These are phyloP conservation scores for Tetrahymena malaccensis DNA, from an alignment of 73 alveolate genomes.

Conservation along the genomic window DNA sequence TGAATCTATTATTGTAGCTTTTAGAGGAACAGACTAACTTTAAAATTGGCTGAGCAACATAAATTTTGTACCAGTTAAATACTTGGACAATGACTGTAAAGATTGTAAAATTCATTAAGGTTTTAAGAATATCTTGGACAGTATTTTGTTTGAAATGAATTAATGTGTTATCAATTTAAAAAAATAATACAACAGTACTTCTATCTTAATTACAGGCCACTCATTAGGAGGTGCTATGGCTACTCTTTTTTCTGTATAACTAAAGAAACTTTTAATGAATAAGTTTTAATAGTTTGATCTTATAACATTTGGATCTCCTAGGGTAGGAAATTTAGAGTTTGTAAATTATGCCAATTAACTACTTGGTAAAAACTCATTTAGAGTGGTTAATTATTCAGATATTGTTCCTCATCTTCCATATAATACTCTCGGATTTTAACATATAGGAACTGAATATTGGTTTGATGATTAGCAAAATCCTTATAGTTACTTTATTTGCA, in stretches of 20 bases:
- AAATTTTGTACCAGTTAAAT: neutral
- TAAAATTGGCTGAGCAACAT: neutral
- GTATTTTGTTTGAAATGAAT: neutral
- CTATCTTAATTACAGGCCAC: neutral
- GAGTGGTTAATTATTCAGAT: neutral
- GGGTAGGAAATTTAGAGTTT: neutral
- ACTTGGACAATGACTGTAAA: neutral
- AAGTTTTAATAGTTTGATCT: neutral
- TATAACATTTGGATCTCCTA: neutral
- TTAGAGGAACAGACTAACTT: neutral
- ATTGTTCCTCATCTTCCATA: neutral
- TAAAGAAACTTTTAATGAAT: neutral
- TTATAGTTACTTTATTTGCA: neutral
- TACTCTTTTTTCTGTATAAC: neutral
- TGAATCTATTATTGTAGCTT: neutral
- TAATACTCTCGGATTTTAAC: neutral
- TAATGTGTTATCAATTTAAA: neutral
- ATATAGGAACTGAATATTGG: neutral
- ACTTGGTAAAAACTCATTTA: neutral
- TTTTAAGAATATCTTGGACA: neutral
- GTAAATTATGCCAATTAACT: neutral
- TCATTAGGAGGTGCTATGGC: neutral
- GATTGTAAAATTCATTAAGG: neutral
- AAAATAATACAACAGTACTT: neutral
- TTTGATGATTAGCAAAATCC: neutral